Evolutionary conservation across 2,329 filamentous ascomycete species (phyloP).

Genomic region (Calonectria ilicicola): DNA sequence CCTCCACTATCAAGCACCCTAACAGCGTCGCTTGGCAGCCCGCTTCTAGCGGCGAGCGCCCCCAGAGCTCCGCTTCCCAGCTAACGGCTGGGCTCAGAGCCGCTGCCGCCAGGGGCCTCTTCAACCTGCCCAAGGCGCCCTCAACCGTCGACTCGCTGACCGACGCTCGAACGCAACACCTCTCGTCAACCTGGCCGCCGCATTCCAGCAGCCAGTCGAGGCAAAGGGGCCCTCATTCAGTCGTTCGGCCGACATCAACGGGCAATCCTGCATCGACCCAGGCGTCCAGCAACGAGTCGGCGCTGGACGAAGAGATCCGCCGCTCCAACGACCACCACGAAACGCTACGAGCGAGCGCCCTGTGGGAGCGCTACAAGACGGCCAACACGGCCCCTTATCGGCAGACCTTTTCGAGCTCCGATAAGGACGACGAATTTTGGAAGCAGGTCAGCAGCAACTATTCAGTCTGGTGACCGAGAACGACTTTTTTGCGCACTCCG

Average conservation of each 20-base stretch:
- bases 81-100: neutral
- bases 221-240: neutral
- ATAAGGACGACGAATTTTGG: neutral
- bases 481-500: neutral
- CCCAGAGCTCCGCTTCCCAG: neutral
- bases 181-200: neutral
- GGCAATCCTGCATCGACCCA: neutral
- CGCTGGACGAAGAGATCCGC: neutral
- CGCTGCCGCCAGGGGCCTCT: neutral
- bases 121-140: neutral
- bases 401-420: neutral
- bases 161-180: neutral
- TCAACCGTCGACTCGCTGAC: neutral
- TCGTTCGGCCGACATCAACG: neutral
- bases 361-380: neutral
- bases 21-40: neutral
- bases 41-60: neutral
- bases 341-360: neutral
- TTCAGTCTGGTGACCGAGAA: neutral
- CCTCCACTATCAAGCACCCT: neutral
- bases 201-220: neutral
- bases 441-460: neutral
- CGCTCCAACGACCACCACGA: neutral
- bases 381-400: neutral
- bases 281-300: neutral